Conservation (phyloP, 106 monocot species). For the Posidonia australis region DNA sequence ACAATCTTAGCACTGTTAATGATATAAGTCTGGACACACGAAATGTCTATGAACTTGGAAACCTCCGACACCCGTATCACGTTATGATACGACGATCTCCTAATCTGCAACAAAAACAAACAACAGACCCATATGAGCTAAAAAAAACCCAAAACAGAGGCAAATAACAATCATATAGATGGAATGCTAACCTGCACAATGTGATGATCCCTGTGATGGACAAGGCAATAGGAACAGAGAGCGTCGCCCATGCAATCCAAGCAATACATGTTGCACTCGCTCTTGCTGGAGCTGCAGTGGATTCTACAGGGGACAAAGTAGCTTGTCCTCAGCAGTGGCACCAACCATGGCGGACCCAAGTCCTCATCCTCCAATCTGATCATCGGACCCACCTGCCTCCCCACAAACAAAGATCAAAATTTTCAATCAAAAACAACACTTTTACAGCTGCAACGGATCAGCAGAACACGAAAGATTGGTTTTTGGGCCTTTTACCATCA, state of each 20-base stretch:
- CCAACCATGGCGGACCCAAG: slow-evolving; percentile 70
- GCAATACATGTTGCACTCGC: slow-evolving; percentile 95
- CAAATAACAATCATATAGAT: neutral
- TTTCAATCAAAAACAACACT: neutral
- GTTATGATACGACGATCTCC: slow-evolving; percentile 94
- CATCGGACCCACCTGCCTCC: slow-evolving; percentile 44
- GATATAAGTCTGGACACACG: slow-evolving; percentile 85
- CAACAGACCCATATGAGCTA: neutral
- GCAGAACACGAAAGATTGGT: neutral
- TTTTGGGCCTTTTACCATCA: slow-evolving; percentile 31
- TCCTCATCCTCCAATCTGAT: slow-evolving; percentile 36
- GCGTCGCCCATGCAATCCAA: slow-evolving; percentile 71
- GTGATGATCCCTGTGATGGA: slow-evolving; percentile 64
- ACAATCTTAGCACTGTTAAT: slow-evolving; percentile 98
- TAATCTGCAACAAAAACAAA: slow-evolving; percentile 31
- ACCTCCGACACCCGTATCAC: slow-evolving; percentile 94
- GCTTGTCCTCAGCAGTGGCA: slow-evolving; percentile 59
- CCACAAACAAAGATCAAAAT: neutral
- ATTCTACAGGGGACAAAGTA: slow-evolving; percentile 64
- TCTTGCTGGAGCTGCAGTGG: slow-evolving; percentile 61
- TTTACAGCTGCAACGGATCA: neutral
- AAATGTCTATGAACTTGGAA: slow-evolving; percentile 81
- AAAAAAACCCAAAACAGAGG: neutral
- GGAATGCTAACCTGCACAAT: slow-evolving; percentile 60
- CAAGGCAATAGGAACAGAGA: slow-evolving; percentile 79